phyloP scores from a whole-genome alignment of 208 protist genomes.

The Crithidia brevicula region DNA sequence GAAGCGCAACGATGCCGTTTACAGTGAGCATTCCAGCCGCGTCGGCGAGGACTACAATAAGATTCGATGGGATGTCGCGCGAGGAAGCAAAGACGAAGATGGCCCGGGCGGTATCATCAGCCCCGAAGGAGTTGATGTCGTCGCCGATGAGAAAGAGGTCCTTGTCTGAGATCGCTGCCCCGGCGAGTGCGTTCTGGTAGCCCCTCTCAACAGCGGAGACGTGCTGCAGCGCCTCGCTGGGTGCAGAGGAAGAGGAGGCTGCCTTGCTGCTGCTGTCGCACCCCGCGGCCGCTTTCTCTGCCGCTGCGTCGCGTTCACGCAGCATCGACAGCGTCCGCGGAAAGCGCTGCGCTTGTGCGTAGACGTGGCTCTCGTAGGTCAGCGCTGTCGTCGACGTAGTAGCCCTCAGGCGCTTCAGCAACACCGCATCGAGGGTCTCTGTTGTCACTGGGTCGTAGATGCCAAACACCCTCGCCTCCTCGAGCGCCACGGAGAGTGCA shows the following conservation, averaged over 20 bases:
- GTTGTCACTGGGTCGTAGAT: conserved; percentile 30
- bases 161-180: conserved; percentile 24
- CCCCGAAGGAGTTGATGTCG: conserved; percentile 6
- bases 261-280: not conserved
- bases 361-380: conserved; percentile 20
- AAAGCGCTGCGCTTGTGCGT: conserved; percentile 24
- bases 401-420: not conserved
- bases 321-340: conserved; percentile 17
- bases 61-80: conserved; percentile 17
- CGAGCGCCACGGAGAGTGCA: conserved; percentile 14
- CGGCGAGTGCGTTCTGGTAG: conserved; percentile 20
- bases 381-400: not conserved
- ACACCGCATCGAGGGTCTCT: conserved; percentile 16
- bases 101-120: conserved; percentile 30
- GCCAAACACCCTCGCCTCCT: conserved; percentile 23
- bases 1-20: conserved; percentile 41
- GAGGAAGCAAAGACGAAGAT: conserved; percentile 17
- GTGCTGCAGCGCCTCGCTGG: conserved; percentile 18
- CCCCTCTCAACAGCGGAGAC: conserved; percentile 9
- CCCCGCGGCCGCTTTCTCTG: not conserved
- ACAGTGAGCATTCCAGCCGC: conserved; percentile 9
- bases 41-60: conserved; percentile 4
- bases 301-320: conserved; percentile 1
- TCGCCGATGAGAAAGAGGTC: conserved; percentile 28
- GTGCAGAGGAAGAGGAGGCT: not conserved